phyloP scores from a whole-genome alignment of 2,329 filamentous ascomycete genomes.

The Penicillium sp. region DNA sequence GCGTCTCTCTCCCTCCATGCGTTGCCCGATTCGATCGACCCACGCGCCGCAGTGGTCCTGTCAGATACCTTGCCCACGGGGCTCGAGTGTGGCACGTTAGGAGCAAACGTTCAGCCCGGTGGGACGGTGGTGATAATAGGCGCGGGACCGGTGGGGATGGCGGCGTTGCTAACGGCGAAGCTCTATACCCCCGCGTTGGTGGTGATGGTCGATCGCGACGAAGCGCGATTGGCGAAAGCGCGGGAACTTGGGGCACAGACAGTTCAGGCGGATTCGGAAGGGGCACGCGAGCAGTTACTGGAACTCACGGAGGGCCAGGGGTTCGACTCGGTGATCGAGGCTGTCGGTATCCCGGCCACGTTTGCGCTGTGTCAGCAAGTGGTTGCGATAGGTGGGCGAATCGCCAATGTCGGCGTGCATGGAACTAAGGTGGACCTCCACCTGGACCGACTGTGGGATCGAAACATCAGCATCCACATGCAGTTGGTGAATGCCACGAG shows the following conservation, averaged over 20 bases:
- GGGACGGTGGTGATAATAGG: conserved; percentile 60
- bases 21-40: conserved; percentile 49
- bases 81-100: conserved; percentile 59
- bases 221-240: conserved; percentile 53
- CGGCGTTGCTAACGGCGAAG: conserved; percentile 58
- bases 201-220: conserved; percentile 58
- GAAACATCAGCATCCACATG: conserved; percentile 52
- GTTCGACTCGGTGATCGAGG: conserved; percentile 63
- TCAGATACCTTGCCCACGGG: conserved; percentile 63
- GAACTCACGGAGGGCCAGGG: conserved; percentile 56
- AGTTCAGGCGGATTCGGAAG: conserved; percentile 43
- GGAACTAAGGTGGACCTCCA: conserved; percentile 58
- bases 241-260: conserved; percentile 55
- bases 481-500: conserved; percentile 27
- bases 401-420: conserved; percentile 65
- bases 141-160: conserved; percentile 61
- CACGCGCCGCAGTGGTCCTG: conserved; percentile 53
- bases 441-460: conserved; percentile 59
- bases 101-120: conserved; percentile 57
- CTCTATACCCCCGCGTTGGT: conserved; percentile 59
- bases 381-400: conserved; percentile 57
- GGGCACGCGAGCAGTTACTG: conserved; percentile 46
- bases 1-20: conserved; percentile 55
- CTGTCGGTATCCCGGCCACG: conserved; percentile 58
- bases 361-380: conserved; percentile 60